A percentile compares a stretch with the other conserved stretches of the same genome.
Conservation (phyloP, 352 stramenopile species). For the Phytophthora tentaculata region DNA sequence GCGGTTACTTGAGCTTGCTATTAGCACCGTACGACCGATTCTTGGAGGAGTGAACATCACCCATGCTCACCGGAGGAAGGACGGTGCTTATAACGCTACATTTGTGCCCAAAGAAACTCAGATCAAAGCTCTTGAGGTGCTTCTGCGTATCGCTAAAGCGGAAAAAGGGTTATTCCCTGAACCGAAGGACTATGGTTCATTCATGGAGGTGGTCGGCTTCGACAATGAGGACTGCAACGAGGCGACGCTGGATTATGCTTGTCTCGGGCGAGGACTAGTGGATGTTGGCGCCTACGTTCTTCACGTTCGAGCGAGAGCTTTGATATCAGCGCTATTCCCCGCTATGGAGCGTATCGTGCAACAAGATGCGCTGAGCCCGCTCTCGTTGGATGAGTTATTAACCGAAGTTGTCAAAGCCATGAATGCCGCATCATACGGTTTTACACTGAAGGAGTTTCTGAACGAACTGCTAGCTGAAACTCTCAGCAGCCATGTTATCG, state of each 20-base stretch:
- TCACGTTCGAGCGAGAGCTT: constrained; percentile 41
- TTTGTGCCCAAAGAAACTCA: constrained; percentile 50
- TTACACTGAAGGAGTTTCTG: constrained; percentile 43
- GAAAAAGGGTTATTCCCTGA: constrained; percentile 62
- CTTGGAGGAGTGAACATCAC: constrained; percentile 70
- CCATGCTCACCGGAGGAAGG: constrained; percentile 50
- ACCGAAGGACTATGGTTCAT: constrained; percentile 54
- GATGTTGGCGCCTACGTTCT: constrained; percentile 55
- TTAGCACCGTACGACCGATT: constrained; percentile 47
- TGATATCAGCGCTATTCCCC: constrained; percentile 53
- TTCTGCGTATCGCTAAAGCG: constrained; percentile 49
- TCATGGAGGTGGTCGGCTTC: constrained; percentile 48
- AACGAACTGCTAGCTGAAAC: constrained; percentile 36
- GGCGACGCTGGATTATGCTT: constrained; percentile 59
- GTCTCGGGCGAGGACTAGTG: constrained; percentile 57
- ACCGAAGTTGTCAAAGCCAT: constrained; percentile 29
- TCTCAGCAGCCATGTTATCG: constrained; percentile 36
- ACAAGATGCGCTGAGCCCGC: constrained; percentile 55
- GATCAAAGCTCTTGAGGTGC: constrained; percentile 41
- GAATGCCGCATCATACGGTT: constrained; percentile 32
- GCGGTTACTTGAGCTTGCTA: constrained; percentile 45
- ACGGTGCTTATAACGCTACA: constrained; percentile 34
- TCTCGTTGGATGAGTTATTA: constrained; percentile 51
- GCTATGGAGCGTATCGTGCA: constrained; percentile 57
- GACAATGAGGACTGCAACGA: constrained; percentile 52